Base-by-base conservation (phyloP, 257 asterid species). In the Jacaranda copaia region DNA sequence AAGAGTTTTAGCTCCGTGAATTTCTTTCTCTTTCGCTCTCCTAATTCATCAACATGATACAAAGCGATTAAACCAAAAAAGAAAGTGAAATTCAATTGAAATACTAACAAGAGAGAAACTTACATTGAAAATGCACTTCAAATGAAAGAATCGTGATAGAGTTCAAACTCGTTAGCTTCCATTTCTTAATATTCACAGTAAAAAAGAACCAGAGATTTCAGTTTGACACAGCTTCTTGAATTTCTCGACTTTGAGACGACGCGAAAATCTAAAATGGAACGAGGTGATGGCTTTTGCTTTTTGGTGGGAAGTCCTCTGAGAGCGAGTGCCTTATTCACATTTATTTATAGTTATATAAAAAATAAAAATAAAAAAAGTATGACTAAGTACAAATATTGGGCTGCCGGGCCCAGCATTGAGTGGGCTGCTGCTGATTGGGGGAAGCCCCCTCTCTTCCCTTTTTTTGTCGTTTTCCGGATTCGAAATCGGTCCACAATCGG, bases 101-200 rank as follows among this genome's bases (percentile, higher is more conserved):
- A 4, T 4, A 36, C 58, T 15, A 69, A 72, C 19, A 69, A 16
- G 25, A 55, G 36, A 16, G 48, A 19, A 62, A 65, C 85, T 82
- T 52, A 83, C 91, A 60, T n/a, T 38, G 55, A 69, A 71, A 68
- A 38, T 13, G 63, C 72, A 64, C 48, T 68, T 83, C 89, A 89
- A 80, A 80, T 83, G 65, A 88, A 72, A 4, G 95, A 93, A 81
- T 87, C 83, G 85, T 84, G 90, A 57, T 80, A 86, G 70, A 85
- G 81, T 32, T 88, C 84, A 38, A 76, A 84, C 79, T 91, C 95
- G 73, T 89, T 85, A 16, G 84, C 88, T 85, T 90, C 96, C 98
- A 93, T 93, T 70, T 14, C 46, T 19, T 64, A 69, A 35, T 8
- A 32, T 55, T 32, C 45, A 7, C 43, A 36, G 69, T 16, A 18